Conservation (phyloP, 1,139 yeast genomes). For the Candida tetrigidarum region DNA sequence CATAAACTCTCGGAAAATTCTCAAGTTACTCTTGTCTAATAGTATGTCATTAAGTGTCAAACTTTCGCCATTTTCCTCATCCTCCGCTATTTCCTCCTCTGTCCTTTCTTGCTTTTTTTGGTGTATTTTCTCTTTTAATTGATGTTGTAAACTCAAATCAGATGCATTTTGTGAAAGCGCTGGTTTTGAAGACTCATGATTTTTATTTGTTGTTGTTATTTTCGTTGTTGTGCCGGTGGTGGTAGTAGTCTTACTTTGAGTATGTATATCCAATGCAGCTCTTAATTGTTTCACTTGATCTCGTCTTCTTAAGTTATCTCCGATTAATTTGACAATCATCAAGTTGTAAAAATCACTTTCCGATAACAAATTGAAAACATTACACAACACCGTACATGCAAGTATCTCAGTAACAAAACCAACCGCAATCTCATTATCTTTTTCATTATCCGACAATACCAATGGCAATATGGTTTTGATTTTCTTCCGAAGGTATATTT, state of each 20-base stretch:
- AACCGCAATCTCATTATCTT: slow-evolving; percentile 50
- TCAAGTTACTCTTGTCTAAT: slow-evolving; percentile 15
- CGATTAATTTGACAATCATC: slow-evolving; percentile 60
- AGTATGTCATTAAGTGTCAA: slow-evolving; percentile 12
- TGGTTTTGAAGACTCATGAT: not conserved
- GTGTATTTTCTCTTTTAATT: slow-evolving; percentile 15
- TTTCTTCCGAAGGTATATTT: slow-evolving; percentile 51
- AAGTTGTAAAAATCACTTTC: slow-evolving; percentile 84
- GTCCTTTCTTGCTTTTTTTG: slow-evolving; percentile 7
- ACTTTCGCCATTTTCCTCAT: not conserved
- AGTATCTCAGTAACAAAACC: slow-evolving; percentile 67
- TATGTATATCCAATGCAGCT: slow-evolving; percentile 70
- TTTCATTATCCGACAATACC: slow-evolving; percentile 55
- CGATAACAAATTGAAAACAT: slow-evolving; percentile 56
- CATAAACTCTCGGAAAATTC: slow-evolving; percentile 62
- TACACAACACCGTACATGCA: slow-evolving; percentile 51
- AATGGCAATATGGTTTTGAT: slow-evolving; percentile 51
- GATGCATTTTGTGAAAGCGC: not conserved
- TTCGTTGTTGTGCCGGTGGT: too few relatives aligned
- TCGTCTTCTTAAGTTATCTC: slow-evolving; percentile 72
- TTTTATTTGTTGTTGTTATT: too few relatives aligned
- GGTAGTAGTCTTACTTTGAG: slow-evolving; percentile 26
- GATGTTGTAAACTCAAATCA: slow-evolving; percentile 9
- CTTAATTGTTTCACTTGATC: slow-evolving; percentile 76
- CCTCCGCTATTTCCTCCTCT: too few relatives aligned